These are phyloP conservation scores for Phytophthora pinifolia DNA, from an alignment of 352 stramenopile genomes.

Conservation along the genomic window DNA sequence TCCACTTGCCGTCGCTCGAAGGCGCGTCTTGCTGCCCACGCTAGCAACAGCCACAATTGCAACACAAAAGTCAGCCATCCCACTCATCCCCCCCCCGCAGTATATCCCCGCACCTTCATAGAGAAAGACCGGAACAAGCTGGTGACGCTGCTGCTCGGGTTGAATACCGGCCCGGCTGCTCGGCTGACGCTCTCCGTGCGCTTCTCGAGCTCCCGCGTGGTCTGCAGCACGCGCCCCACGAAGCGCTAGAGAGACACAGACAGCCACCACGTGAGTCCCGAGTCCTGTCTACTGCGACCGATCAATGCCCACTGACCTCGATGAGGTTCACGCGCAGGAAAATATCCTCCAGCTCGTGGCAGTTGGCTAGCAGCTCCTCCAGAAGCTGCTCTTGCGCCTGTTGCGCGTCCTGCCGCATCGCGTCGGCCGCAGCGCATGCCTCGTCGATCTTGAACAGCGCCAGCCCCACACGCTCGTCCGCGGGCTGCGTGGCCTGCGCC, in stretches of 20 bases:
- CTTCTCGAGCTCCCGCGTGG: slow-evolving; percentile 65
- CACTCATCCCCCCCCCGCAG: not conserved
- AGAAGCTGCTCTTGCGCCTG: slow-evolving; percentile 53
- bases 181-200: slow-evolving; percentile 56
- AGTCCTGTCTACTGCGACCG: not conserved
- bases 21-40: slow-evolving; percentile 29
- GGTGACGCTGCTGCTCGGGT: slow-evolving; percentile 53
- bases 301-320: slow-evolving; percentile 37
- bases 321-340: slow-evolving; percentile 77
- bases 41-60: slow-evolving; percentile 20
- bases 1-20: slow-evolving; percentile 48
- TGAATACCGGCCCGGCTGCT: slow-evolving; percentile 61
- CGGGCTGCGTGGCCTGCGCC: slow-evolving; percentile 47
- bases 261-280: slow-evolving; percentile 1
- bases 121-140: slow-evolving; percentile 61
- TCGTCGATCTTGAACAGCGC: slow-evolving; percentile 86
- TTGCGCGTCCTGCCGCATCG: slow-evolving; percentile 50
- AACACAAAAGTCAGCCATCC: slow-evolving; percentile 1
- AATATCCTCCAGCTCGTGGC: slow-evolving; percentile 76
- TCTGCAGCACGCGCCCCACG: slow-evolving; percentile 52
- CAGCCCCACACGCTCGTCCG: slow-evolving; percentile 73
- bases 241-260: slow-evolving; percentile 40
- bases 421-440: slow-evolving; percentile 49
- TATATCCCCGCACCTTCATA: slow-evolving; percentile 48
- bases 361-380: slow-evolving; percentile 61